Percentiles rank a stretch among this genome's conserved stretches.
Conservation (phyloP, 1,284 basidiomycete genomes). For the Baeospora myosura region DNA sequence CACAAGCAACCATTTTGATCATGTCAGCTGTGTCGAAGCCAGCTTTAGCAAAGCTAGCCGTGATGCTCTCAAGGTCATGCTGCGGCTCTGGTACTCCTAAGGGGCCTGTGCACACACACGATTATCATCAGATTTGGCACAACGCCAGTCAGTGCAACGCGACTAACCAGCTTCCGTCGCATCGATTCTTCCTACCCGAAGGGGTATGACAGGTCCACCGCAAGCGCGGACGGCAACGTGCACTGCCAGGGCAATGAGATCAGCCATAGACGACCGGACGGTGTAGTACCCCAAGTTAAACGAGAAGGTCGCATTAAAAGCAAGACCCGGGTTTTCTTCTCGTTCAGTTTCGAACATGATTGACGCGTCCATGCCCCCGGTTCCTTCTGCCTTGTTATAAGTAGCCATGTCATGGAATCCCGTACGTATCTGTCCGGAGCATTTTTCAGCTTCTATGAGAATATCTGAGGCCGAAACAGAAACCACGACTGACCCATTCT, state of each 20-base stretch:
- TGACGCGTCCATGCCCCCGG: slow-evolving; percentile 9
- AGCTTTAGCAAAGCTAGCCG: slow-evolving; percentile 4
- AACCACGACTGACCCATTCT: slow-evolving; percentile 1
- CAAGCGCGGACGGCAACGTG: slow-evolving; percentile 6
- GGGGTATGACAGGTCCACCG: slow-evolving; percentile 6
- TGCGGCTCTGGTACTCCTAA: slow-evolving; percentile 8
- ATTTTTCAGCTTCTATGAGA: neutral
- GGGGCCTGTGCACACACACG: no score
- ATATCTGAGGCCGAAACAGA: no score
- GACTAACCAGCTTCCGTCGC: slow-evolving; percentile 9
- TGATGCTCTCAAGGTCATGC: slow-evolving; percentile 5
- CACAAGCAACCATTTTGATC: slow-evolving; percentile 10
- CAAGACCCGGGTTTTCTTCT: neutral
- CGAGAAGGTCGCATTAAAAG: neutral
- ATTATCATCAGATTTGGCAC: no score
- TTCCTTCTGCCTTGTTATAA: slow-evolving; percentile 8
- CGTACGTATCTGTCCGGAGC: neutral
- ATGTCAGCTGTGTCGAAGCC: slow-evolving; percentile 8
- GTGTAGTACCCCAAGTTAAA: neutral
- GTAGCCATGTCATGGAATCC: slow-evolving; percentile 12
- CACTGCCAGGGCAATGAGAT: slow-evolving; percentile 8
- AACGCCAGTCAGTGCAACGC: no score
- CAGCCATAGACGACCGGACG: slow-evolving; percentile 2
- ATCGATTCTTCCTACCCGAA: slow-evolving; percentile 9
- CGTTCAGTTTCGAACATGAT: slow-evolving; percentile 9